Evolutionary conservation across 2,329 filamentous ascomycete genomes (phyloP).

Genomic region (Aspergillus sp.): DNA sequence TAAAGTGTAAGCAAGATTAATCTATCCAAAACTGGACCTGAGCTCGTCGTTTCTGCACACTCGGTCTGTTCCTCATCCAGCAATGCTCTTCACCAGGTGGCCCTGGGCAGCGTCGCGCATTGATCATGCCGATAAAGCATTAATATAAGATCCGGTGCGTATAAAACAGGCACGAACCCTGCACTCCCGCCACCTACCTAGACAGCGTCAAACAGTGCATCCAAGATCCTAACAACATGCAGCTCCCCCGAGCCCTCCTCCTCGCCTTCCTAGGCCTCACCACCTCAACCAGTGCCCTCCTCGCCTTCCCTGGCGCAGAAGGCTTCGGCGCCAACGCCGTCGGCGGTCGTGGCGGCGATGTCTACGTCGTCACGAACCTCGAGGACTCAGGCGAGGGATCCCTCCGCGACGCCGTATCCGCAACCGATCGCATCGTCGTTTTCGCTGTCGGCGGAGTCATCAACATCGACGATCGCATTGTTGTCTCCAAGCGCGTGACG

Average conservation of each 20-base stretch:
- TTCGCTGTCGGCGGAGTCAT: constrained; percentile 54
- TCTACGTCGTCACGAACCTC: constrained; percentile 52
- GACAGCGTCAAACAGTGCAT: not conserved
- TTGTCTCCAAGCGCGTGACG: constrained; percentile 50
- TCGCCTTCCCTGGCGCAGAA: constrained; percentile 53
- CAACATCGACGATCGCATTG: constrained; percentile 48
- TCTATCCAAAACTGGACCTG: not conserved
- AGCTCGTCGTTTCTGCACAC: constrained; percentile 2
- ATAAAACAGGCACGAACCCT: not conserved
- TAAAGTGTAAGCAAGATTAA: not conserved
- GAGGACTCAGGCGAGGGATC: constrained; percentile 51
- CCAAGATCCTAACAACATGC: constrained; percentile 4
- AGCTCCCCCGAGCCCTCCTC: not conserved
- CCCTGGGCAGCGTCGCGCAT: not conserved
- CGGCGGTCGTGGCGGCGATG: constrained; percentile 48
- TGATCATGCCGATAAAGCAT: not conserved
- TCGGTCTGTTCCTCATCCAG: not conserved
- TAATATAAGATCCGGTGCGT: not conserved
- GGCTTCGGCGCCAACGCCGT: constrained; percentile 50
- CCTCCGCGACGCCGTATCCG: constrained; percentile 52
- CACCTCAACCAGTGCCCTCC: constrained; percentile 17
- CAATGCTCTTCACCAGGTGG: not conserved
- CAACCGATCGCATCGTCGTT: constrained; percentile 50
- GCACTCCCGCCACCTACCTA: no score
- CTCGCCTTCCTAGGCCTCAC: constrained; percentile 12